Evolutionary conservation across 768 basidiomycete genomes (phyloP).

Genomic region (Tephrocybe sp.): DNA sequence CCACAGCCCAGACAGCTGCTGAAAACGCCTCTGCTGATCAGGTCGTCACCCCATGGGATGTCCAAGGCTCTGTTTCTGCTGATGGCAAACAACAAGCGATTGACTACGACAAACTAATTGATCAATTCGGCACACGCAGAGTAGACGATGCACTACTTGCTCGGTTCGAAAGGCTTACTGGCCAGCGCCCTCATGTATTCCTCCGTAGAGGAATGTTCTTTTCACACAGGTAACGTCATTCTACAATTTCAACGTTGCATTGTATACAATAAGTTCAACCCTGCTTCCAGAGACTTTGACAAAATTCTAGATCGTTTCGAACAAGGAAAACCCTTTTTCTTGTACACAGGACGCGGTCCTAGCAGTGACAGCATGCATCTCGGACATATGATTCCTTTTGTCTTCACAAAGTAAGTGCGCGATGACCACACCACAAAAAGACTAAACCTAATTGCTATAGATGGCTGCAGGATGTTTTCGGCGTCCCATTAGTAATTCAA

Average conservation of each 20-base stretch:
- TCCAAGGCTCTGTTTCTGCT: conserved; percentile 82
- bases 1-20: neutral
- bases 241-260: neutral
- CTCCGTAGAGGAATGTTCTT: conserved; percentile 94
- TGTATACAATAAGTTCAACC: neutral
- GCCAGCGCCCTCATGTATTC: conserved; percentile 82
- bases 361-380: conserved; percentile 97
- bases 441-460: conserved; percentile 34
- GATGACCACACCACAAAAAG: neutral
- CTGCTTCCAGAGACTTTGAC: conserved; percentile 78
- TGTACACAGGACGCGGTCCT: conserved; percentile 97
- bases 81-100: conserved; percentile 93
- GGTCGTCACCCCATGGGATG: conserved; percentile 96
- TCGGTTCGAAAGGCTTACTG: conserved; percentile 90
- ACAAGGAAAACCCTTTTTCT: conserved; percentile 94
- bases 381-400: conserved; percentile 96
- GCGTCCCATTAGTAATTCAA: conserved; percentile 92
- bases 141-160: conserved; percentile 75
- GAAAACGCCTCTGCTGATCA: conserved; percentile 44
- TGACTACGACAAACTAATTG: conserved; percentile 94
- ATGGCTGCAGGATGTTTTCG: conserved; percentile 96
- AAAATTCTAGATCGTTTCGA: conserved; percentile 94
- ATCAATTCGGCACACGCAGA: conserved; percentile 88
- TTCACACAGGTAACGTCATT: conserved; percentile 80
- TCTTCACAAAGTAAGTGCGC: conserved; percentile 84